Evolutionary conservation across 2,329 filamentous ascomycete species (phyloP), one percentile per base, ranked within the genome.

Genomic region (Metarhizium robertsii): DNA sequence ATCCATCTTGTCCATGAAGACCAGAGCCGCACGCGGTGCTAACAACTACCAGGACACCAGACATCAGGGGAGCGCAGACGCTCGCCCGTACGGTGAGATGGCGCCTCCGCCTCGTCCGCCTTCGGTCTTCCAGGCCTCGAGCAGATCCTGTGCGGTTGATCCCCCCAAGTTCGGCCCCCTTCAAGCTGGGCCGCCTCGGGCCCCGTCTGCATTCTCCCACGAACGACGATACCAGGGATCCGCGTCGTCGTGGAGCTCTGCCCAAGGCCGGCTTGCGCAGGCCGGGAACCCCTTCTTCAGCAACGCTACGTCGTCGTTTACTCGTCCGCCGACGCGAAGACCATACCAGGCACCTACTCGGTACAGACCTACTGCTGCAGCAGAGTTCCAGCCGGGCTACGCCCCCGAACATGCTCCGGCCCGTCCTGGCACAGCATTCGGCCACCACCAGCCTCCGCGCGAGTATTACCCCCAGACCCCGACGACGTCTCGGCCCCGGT

Each of bases 131-230:
- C 69, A 69, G 42, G 54, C 58, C 10, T 55, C 52, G 10, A 48
- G 48, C 29, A 61, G 65, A 1, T 43, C 60, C 8, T 38, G 58
- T 14, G 55, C 60, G n/a, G 56, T 54, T 10, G 63, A 59, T 1
- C 62, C 68, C 36, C 62, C 68, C 10, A 66, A 65, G 53, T 70
- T 69, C 50, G 67, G 68, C 1, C 66, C 67, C 6, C 59, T 67
- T 7, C 61, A 64, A 5, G 61, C 61, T 4, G 61, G 63, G 2
- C 66, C 67, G 7, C 62, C 67, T 29, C 66, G 69, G 3, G 61
- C 64, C 2, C 59, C 63, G 0, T 65, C 68, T 4, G 56, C 61
- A 20, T 59, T 64, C 36, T 58, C 63, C 3, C 58, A 58, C 11
- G 67, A 67, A 11, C 64, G 66, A 5, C 60, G 64, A 20, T 48